Evolutionary conservation across 2,329 filamentous ascomycete species (phyloP).

Genomic region (Sporothrix pallida): DNA sequence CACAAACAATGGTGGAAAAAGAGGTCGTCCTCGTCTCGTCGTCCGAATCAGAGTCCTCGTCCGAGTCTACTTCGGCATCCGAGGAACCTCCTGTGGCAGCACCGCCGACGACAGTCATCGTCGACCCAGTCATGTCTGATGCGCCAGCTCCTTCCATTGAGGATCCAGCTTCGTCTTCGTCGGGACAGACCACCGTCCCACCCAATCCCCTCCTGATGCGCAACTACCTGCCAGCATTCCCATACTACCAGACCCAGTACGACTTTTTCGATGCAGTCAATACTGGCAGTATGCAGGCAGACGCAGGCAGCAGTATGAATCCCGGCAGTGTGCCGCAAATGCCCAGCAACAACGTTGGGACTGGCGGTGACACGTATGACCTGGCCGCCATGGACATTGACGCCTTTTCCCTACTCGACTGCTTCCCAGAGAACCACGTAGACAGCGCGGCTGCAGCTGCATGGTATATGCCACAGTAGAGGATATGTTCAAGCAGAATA

Average conservation of each 20-base stretch:
- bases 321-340: background rate
- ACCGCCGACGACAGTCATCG: background rate
- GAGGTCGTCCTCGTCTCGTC: background rate
- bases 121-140: background rate
- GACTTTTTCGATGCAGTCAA: conserved; percentile 13
- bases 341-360: background rate
- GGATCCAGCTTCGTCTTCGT: background rate
- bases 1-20: background rate
- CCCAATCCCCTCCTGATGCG: conserved; percentile 24
- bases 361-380: conserved; percentile 8
- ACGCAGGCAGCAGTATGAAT: background rate
- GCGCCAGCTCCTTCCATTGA: background rate
- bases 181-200: background rate
- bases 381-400: conserved; percentile 37
- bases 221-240: conserved; percentile 38
- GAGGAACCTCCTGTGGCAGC: background rate
- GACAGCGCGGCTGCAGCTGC: conserved; percentile 25
- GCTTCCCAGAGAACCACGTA: conserved; percentile 38
- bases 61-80: background rate
- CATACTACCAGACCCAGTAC: conserved; percentile 35
- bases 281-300: background rate
- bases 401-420: conserved; percentile 38
- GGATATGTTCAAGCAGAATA: too few species aligned
- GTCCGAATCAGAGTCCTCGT: background rate
- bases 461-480: conserved; percentile 35